Conservation (phyloP, 2,329 filamentous ascomycete genomes). For the Reticulascus tulasneorum region DNA sequence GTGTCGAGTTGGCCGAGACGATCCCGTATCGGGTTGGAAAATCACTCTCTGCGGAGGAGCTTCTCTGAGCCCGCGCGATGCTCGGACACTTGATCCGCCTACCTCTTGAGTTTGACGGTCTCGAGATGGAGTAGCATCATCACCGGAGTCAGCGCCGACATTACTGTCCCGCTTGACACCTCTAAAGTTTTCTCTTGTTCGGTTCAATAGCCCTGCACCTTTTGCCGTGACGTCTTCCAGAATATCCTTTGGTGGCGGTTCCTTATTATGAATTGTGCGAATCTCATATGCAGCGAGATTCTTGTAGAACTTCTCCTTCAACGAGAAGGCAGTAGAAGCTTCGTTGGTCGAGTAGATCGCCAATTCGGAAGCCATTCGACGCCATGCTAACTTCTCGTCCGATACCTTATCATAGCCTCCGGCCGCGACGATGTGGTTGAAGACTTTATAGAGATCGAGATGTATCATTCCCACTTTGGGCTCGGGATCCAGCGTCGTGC, state of each 20-base stretch:
- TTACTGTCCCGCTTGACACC: slow-evolving; percentile 39
- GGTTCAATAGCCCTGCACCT: slow-evolving; percentile 71
- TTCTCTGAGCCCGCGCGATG: slow-evolving; percentile 66
- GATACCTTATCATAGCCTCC: slow-evolving; percentile 86
- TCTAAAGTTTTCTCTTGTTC: slow-evolving; percentile 73
- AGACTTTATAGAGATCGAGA: slow-evolving; percentile 74
- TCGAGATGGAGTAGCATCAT: slow-evolving; percentile 47
- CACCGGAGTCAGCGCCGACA: slow-evolving; percentile 9
- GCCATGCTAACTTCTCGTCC: slow-evolving; percentile 81
- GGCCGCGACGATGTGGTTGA: slow-evolving; percentile 69
- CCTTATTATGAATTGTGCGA: slow-evolving; percentile 68
- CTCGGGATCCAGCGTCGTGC: slow-evolving; percentile 73
- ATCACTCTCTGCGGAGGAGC: slow-evolving; percentile 81
- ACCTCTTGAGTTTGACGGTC: slow-evolving; percentile 48
- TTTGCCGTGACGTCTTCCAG: slow-evolving; percentile 84
- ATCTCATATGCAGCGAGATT: slow-evolving; percentile 87
- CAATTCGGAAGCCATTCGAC: slow-evolving; percentile 72
- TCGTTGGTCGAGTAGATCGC: slow-evolving; percentile 71
- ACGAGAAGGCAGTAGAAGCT: slow-evolving; percentile 76
- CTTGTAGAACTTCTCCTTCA: slow-evolving; percentile 88
- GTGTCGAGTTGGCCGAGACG: slow-evolving; percentile 61
- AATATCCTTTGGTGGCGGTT: slow-evolving; percentile 83
- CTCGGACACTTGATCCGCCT: slow-evolving; percentile 45
- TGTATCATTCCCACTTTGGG: slow-evolving; percentile 75
- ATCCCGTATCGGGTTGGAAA: slow-evolving; percentile 74